phyloP scores from a whole-genome alignment of 371 early-diverging fungal genomes.

The Gilbertella persicaria region DNA sequence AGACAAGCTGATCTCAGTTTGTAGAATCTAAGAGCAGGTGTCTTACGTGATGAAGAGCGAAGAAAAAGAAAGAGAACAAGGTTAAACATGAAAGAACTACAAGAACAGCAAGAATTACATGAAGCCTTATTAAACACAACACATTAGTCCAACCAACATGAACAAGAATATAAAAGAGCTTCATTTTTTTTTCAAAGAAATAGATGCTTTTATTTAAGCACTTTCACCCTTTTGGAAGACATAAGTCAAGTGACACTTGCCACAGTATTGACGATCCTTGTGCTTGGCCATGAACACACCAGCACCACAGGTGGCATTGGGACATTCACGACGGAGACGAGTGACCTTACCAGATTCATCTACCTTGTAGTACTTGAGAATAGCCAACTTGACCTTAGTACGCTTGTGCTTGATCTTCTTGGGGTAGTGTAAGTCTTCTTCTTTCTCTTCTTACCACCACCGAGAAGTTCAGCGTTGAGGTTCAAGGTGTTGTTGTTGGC shows the following conservation, averaged over 20 bases:
- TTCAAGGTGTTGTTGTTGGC: constrained; percentile 89
- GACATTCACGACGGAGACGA: constrained; percentile 96
- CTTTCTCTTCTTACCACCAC: constrained; percentile 98
- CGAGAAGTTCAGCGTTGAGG: constrained; percentile 64
- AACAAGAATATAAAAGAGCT: background rate
- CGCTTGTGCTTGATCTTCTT: constrained; percentile 98
- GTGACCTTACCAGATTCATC: constrained; percentile 94
- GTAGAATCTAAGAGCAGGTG: constrained; percentile 34
- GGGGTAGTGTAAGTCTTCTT: constrained; percentile 98
- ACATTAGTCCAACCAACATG: constrained; percentile 40
- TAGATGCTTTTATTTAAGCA: constrained; percentile 8
- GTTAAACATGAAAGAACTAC: constrained; percentile 45
- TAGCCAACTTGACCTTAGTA: constrained; percentile 96
- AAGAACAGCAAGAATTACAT: constrained; percentile 50
- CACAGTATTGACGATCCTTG: constrained; percentile 95
- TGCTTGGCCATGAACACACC: constrained; percentile 99
- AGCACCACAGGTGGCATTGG: constrained; percentile 91
- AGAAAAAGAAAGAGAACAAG: constrained; percentile 40
- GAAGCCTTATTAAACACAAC: constrained; percentile 47
- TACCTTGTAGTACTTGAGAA: constrained; percentile 97
- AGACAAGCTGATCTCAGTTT: too few species aligned
- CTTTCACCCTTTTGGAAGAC: constrained; percentile 49
- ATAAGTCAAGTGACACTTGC: constrained; percentile 63
- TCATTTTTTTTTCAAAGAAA: too few species aligned
- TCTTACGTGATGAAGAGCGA: constrained; percentile 46